Base-by-base conservation (phyloP, 441 rosid genomes). In the Biscutella laevigata region DNA sequence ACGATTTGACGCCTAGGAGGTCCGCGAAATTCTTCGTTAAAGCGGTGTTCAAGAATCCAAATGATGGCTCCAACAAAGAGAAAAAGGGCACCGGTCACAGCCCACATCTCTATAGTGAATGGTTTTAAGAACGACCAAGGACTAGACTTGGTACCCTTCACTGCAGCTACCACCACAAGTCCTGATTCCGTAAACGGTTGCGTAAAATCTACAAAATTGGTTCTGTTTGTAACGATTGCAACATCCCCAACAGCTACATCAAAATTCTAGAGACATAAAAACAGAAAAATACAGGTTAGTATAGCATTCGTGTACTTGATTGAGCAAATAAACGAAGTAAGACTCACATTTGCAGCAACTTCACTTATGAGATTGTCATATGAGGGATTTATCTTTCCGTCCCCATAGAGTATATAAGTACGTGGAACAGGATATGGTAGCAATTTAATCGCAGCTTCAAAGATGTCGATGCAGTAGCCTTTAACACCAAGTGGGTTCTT, bases 51-150 rank as follows among this genome's bases (percentile, higher is more conserved):
- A 10, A 91, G 95, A 74, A 91, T 80, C 98, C 98, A 91, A 56
- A 91, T 87, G 20, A 88, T 91, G 33, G 82, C 83, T 64, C 98
- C 98, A 47, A 91, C 94, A 2, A 71, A 74, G 57, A 87, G 88
- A 66, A 91, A 91, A 71, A 83, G 77, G 38, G 61, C 79, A n/a
- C 72, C 95, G 0, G 96, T 91, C 59, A 91, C 94, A 7, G 68
- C 73, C 96, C 98, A 91, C 98, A 91, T 91, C 49, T 74, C 74
- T 22, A 70, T 1, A 1, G 94, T 72, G 68, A 91, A 91, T 50
- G 98, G 98, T 69, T 82, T 77, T 51, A 87, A 85, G 76, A 91
- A 91, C 17, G 98, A 86, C 98, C 98, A 91, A 6, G 96, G 82
- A 68, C 81, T 85, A 40, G 85, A 69, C 63, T 80, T 85, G 25